A percentile compares a stretch with the other conserved stretches of the same genome.
Evolutionary conservation across 345 rosid genomes (phyloP).

Genomic region (Boechera stricta): DNA sequence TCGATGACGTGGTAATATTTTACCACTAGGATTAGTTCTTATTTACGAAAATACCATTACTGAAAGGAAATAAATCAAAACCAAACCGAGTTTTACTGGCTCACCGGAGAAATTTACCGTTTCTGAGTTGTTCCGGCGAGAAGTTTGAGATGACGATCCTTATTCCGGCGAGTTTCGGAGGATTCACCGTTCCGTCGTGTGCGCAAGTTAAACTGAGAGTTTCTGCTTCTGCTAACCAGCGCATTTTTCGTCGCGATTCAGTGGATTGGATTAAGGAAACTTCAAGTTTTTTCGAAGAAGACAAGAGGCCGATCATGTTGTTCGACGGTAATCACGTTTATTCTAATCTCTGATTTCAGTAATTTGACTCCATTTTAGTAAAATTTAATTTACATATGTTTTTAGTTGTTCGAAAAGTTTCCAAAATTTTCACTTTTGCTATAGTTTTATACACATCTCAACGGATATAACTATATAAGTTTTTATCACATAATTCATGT

Average conservation of each 20-base stretch:
- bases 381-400: no score
- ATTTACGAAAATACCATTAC: neutral
- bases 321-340: conserved; percentile 66
- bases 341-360: neutral
- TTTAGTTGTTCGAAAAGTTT: no score
- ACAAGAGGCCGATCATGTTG: conserved; percentile 85
- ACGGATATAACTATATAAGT: neutral
- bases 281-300: conserved; percentile 69
- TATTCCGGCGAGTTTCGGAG: conserved; percentile 49
- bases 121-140: conserved; percentile 22
- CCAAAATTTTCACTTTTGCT: neutral
- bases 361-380: no score
- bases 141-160: conserved; percentile 53
- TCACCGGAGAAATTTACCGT: conserved; percentile 16
- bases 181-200: conserved; percentile 34
- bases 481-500: neutral
- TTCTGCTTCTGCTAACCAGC: conserved; percentile 50
- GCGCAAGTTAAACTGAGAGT: conserved; percentile 37
- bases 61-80: neutral
- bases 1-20: conserved; percentile 15
- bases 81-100: neutral
- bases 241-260: conserved; percentile 40
- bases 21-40: neutral
- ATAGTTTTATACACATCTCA: conserved; percentile 1
- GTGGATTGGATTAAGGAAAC: conserved; percentile 66